These are phyloP conservation scores for Colletotrichum sp. DNA, from an alignment of 2,329 filamentous ascomycete genomes.

Conservation along the genomic window DNA sequence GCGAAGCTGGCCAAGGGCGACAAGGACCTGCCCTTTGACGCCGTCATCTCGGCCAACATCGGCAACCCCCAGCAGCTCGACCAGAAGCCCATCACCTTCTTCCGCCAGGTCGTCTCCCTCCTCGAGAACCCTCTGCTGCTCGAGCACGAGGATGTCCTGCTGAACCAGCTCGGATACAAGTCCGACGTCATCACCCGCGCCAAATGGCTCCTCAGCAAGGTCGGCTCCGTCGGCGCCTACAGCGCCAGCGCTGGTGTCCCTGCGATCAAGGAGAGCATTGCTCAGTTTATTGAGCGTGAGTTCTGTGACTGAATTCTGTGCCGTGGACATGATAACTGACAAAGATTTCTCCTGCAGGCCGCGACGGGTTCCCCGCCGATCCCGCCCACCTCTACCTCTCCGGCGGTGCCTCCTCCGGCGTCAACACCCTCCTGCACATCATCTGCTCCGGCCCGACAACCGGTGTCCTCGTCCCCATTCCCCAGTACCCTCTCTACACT, in stretches of 20 bases:
- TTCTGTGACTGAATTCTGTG: slow-evolving; percentile 20
- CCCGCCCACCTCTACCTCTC: slow-evolving; percentile 87
- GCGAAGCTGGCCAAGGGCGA: slow-evolving; percentile 69
- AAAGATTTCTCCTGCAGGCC: slow-evolving; percentile 51
- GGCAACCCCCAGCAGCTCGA: slow-evolving; percentile 98
- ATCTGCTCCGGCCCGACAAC: slow-evolving; percentile 80
- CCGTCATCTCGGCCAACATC: slow-evolving; percentile 97
- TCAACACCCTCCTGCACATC: slow-evolving; percentile 90
- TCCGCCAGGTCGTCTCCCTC: slow-evolving; percentile 93
- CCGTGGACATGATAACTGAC: neutral
- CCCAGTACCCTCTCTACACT: slow-evolving; percentile 97
- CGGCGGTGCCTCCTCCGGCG: slow-evolving; percentile 89
- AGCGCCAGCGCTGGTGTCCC: slow-evolving; percentile 91
- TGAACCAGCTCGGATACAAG: slow-evolving; percentile 82
- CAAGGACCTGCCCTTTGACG: slow-evolving; percentile 76
- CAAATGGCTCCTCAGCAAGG: slow-evolving; percentile 77
- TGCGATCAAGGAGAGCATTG: slow-evolving; percentile 86
- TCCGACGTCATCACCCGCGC: slow-evolving; percentile 87
- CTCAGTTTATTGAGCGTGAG: slow-evolving; percentile 87
- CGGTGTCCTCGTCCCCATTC: slow-evolving; percentile 89
- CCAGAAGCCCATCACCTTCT: slow-evolving; percentile 99
- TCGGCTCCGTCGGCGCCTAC: slow-evolving; percentile 94
- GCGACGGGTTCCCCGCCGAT: slow-evolving; percentile 87
- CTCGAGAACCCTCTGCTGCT: slow-evolving; percentile 89
- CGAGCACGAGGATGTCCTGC: slow-evolving; percentile 80